Percentiles rank a stretch among this genome's conserved stretches.
Evolutionary conservation across 169 alveolate species (phyloP).

Genomic region (Cyclospora cayetanensis): DNA sequence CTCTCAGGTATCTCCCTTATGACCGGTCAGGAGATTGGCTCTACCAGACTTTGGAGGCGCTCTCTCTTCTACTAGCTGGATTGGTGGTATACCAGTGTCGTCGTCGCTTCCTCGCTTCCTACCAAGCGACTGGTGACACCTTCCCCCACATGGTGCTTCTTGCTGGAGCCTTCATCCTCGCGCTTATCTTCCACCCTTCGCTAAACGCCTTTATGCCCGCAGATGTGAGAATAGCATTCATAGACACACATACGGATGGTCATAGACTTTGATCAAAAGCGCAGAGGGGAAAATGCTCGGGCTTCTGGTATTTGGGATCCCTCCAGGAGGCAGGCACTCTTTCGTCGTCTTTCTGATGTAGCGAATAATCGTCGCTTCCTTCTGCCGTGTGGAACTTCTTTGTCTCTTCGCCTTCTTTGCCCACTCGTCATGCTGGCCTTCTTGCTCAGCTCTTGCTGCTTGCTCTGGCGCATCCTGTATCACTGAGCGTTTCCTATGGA

Average conservation of each 20-base stretch:
- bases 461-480: not conserved
- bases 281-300: too few species aligned
- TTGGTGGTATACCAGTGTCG: constrained; percentile 87
- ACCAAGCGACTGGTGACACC: constrained; percentile 85
- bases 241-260: not conserved
- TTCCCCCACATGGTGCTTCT: constrained; percentile 83
- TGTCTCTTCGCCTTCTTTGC: not conserved
- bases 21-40: constrained; percentile 96
- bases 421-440: not conserved
- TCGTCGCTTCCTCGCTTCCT: constrained; percentile 83
- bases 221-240: constrained; percentile 75
- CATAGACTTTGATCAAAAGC: too few species aligned
- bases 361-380: not conserved
- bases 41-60: constrained; percentile 91
- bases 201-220: constrained; percentile 90
- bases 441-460: not conserved
- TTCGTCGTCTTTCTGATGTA: not conserved
- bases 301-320: too few species aligned
- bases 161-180: constrained; percentile 86
- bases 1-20: constrained; percentile 87
- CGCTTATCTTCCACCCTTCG: constrained; percentile 92
- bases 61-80: constrained; percentile 84
- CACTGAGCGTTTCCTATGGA: not conserved
- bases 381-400: not conserved
- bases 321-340: too few species aligned